A percentile compares a stretch with the other conserved stretches of the same genome.
Evolutionary conservation across 2,329 filamentous ascomycete genomes (phyloP).

Genomic region (Pseudogymnoascus sp.): DNA sequence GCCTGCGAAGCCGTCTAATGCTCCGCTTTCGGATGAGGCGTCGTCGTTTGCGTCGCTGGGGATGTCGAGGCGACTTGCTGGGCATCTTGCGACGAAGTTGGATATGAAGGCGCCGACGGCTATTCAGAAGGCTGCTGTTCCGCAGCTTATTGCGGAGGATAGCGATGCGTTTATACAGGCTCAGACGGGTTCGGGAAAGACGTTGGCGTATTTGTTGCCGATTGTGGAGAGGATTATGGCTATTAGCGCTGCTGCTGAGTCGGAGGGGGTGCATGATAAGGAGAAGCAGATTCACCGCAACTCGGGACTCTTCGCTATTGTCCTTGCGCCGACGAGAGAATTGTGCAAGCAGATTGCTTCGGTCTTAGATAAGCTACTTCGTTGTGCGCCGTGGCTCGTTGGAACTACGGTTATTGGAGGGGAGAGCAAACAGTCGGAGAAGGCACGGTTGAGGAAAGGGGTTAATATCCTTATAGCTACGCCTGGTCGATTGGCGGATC

Average conservation of each 20-base stretch:
- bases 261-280: conserved; percentile 39
- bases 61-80: conserved; percentile 70
- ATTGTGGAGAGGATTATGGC: conserved; percentile 83
- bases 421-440: conserved; percentile 72
- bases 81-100: conserved; percentile 78
- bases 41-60: conserved; percentile 83
- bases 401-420: conserved; percentile 73
- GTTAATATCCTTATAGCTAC: conserved; percentile 95
- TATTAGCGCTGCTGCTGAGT: conserved; percentile 53
- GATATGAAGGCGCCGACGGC: conserved; percentile 84
- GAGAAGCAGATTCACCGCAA: conserved; percentile 62
- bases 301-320: conserved; percentile 85
- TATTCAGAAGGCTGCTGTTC: conserved; percentile 85
- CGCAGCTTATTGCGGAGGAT: conserved; percentile 71
- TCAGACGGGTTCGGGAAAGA: conserved; percentile 96
- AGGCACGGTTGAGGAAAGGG: conserved; percentile 86
- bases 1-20: conserved; percentile 74
- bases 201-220: conserved; percentile 87
- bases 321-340: conserved; percentile 91
- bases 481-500: conserved; percentile 82
- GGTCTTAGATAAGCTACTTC: conserved; percentile 76
- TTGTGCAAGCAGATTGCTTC: conserved; percentile 87
- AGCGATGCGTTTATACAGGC: conserved; percentile 94
- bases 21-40: conserved; percentile 74
- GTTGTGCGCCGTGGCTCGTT: conserved; percentile 91